Conservation (phyloP, 129 eudicot genomes). For the Saussurea involucrata region DNA sequence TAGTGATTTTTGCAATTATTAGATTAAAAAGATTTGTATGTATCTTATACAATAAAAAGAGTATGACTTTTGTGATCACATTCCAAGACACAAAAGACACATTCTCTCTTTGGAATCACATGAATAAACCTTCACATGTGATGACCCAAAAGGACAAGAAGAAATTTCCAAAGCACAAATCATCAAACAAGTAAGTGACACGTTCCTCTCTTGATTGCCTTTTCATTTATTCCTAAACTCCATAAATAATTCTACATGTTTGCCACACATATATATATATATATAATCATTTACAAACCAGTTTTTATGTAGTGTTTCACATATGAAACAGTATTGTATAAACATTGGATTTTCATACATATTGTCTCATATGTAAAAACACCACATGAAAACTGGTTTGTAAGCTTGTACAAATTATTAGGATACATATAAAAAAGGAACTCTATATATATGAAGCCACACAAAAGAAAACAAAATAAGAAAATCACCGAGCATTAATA, state of each 20-base stretch:
- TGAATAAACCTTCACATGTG: conserved; percentile 39
- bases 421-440: no score
- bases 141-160: conserved; percentile 25
- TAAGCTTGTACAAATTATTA: no score
- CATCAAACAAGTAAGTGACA: conserved; percentile 36
- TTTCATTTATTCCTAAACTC: conserved; percentile 10
- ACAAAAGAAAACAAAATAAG: background rate
- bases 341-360: no score
- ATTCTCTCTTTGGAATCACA: conserved; percentile 36
- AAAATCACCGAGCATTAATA: background rate
- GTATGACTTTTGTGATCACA: conserved; percentile 3
- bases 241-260: conserved; percentile 13
- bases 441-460: background rate
- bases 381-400: no score
- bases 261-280: background rate
- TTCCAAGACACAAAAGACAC: conserved; percentile 29
- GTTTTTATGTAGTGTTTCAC: no score
- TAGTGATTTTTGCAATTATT: background rate
- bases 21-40: background rate
- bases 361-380: no score
- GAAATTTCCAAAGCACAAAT: conserved; percentile 39
- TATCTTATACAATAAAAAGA: background rate
- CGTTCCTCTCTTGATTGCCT: conserved; percentile 31
- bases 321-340: no score
- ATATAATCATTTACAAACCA: background rate